A percentile compares a stretch with the other conserved stretches of the same genome.
Conservation (phyloP, 75 land plant genomes). For the Selaginella moellendorffii region DNA sequence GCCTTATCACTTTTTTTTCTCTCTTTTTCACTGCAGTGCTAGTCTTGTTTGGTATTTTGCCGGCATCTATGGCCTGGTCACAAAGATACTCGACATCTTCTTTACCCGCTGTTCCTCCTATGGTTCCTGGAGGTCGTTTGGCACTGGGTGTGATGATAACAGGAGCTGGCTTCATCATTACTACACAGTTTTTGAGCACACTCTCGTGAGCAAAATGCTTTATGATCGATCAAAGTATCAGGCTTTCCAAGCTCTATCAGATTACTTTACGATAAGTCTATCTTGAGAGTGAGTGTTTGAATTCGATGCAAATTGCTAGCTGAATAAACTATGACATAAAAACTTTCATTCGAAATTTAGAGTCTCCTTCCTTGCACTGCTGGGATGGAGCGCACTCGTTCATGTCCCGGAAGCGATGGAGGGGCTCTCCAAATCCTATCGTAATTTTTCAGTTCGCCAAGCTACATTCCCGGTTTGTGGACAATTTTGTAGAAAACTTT, state of each 20-base stretch:
- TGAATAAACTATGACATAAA: neutral
- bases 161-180: constrained; percentile 57
- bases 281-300: neutral
- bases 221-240: neutral
- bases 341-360: neutral
- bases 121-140: constrained; percentile 81
- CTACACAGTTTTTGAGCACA: constrained; percentile 42
- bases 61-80: constrained; percentile 95
- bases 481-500: no score
- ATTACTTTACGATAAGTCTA: no score
- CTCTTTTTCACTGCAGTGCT: constrained; percentile 34
- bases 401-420: no score
- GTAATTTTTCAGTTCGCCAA: no score
- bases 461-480: no score
- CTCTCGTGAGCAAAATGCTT: constrained; percentile 6
- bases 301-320: neutral
- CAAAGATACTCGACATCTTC: constrained; percentile 49
- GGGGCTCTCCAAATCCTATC: no score
- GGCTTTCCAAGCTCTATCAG: no score
- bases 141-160: constrained; percentile 51
- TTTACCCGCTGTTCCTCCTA: constrained; percentile 20
- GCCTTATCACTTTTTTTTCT: neutral
- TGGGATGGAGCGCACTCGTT: no score
- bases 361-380: neutral
- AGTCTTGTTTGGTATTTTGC: constrained; percentile 80